Conservation (phyloP, 2,329 filamentous ascomycete species). For the Colletotrichum lentis region DNA sequence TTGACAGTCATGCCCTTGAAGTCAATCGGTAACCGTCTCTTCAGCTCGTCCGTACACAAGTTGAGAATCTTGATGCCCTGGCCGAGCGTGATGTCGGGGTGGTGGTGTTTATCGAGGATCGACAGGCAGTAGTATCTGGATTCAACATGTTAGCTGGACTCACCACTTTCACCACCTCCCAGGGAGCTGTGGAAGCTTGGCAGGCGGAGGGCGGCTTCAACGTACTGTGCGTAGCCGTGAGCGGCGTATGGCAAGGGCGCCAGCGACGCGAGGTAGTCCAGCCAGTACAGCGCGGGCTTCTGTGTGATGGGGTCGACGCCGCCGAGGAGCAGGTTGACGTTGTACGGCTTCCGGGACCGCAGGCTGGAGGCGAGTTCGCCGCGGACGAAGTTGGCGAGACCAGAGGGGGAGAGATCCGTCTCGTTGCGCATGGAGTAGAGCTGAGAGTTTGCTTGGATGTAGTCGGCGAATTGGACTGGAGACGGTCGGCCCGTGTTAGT, state of each 20-base stretch:
- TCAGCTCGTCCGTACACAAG: conserved; percentile 96
- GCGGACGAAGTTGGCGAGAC: conserved; percentile 91
- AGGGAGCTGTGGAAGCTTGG: neutral
- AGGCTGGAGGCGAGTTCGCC: conserved; percentile 90
- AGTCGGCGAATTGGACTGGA: conserved; percentile 97
- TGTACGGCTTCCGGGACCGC: conserved; percentile 92
- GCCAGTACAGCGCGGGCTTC: conserved; percentile 94
- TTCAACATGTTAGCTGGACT: conserved; percentile 40
- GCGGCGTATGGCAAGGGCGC: conserved; percentile 93
- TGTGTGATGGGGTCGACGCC: conserved; percentile 91
- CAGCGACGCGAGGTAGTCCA: conserved; percentile 92
- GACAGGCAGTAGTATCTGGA: conserved; percentile 94
- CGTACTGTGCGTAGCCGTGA: conserved; percentile 96
- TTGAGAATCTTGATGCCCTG: conserved; percentile 91
- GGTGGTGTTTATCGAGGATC: conserved; percentile 97
- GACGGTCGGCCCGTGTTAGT: conserved; percentile 37
- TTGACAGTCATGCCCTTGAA: conserved; percentile 98
- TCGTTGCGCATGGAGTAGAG: conserved; percentile 99
- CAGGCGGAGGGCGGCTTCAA: conserved; percentile 38
- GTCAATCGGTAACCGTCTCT: conserved; percentile 95
- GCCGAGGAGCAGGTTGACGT: conserved; percentile 93
- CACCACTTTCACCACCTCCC: neutral
- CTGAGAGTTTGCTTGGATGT: conserved; percentile 97
- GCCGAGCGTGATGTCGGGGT: conserved; percentile 88
- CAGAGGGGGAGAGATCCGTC: conserved; percentile 87